phyloP scores from a whole-genome alignment of 2,329 filamentous ascomycete species.

The Exutisphaerella laricina region DNA sequence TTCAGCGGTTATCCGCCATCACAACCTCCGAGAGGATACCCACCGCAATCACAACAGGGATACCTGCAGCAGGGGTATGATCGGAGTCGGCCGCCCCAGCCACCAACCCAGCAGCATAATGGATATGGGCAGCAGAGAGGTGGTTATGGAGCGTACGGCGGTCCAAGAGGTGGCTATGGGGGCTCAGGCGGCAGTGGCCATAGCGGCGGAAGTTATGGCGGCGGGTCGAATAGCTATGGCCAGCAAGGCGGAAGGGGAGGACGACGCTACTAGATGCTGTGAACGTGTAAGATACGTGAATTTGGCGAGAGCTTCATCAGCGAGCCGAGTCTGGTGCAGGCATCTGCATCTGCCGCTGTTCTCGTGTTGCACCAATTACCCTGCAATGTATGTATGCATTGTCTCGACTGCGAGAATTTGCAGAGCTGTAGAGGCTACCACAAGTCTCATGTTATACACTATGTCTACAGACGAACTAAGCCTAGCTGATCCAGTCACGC shows the following conservation, averaged over 20 bases:
- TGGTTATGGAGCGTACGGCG: constrained; percentile 21
- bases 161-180: constrained; percentile 23
- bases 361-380: no score
- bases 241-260: background rate
- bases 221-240: constrained; percentile 7
- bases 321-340: no score
- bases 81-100: constrained; percentile 1
- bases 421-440: no score
- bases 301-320: no score
- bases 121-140: constrained; percentile 24
- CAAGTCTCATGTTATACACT: no score
- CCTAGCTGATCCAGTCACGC: no score
- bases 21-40: constrained; percentile 8
- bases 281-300: no score
- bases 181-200: constrained; percentile 6
- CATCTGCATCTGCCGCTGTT: no score
- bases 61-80: constrained; percentile 15
- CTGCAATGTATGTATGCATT: no score
- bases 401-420: no score
- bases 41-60: constrained; percentile 18
- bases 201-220: background rate
- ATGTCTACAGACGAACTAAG: no score
- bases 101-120: constrained; percentile 21
- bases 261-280: background rate
- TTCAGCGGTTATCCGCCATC: constrained; percentile 15